Conservation (phyloP, 345 rosid genomes). For the Psidium friedrichsthalianum region DNA sequence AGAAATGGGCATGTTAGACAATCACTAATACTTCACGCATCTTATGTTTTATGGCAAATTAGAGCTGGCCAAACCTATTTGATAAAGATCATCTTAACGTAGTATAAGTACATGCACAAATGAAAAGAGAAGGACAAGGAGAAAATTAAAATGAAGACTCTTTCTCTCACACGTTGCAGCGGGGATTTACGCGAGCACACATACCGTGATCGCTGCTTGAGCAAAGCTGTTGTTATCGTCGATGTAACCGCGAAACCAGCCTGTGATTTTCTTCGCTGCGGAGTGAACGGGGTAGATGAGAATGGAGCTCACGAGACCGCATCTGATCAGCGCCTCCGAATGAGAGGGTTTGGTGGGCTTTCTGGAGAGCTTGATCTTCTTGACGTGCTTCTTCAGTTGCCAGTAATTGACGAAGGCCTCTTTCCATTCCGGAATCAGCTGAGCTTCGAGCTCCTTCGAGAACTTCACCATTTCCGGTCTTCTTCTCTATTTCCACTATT, state of each 20-base stretch:
- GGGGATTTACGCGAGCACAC: background rate
- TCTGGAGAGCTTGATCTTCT: slow-evolving; percentile 54
- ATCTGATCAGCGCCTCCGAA: background rate
- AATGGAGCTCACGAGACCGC: slow-evolving; percentile 36
- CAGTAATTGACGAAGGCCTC: slow-evolving; percentile 93
- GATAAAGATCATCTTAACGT: background rate
- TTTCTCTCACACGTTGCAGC: background rate
- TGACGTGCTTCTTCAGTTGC: slow-evolving; percentile 79
- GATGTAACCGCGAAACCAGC: background rate
- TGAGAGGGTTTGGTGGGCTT: slow-evolving; percentile 24
- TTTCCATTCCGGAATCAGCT: slow-evolving; percentile 95
- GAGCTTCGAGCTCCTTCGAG: slow-evolving; percentile 95
- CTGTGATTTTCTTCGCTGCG: slow-evolving; percentile 19
- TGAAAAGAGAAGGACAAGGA: background rate
- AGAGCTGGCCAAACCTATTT: background rate
- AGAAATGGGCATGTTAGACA: background rate
- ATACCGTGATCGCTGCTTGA: background rate
- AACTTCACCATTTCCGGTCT: slow-evolving; percentile 77
- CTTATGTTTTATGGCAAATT: background rate
- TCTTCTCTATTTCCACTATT: background rate
- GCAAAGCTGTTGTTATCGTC: background rate
- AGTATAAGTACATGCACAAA: background rate
- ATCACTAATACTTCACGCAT: background rate
- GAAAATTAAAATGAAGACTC: background rate
- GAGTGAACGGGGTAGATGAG: slow-evolving; percentile 34